Conservation (phyloP, 2,329 filamentous ascomycete genomes). For the Didymella sp. region DNA sequence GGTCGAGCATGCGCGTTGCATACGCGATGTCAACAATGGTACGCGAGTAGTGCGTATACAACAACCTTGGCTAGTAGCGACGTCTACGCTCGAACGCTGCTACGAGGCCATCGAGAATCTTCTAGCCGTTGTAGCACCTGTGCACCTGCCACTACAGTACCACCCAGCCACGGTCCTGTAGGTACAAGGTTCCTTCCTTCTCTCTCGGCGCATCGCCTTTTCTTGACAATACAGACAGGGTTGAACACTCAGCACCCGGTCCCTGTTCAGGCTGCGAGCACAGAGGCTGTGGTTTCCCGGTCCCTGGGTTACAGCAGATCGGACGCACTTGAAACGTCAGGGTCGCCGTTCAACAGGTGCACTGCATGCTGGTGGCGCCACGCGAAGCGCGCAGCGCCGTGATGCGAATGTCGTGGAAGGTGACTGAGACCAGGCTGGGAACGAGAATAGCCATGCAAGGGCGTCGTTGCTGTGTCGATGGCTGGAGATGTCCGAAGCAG, state of each 20-base stretch:
- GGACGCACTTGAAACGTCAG: not conserved
- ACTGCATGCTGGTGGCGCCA: conserved; percentile 11
- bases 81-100: not conserved
- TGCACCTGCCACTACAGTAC: not conserved
- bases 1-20: not conserved
- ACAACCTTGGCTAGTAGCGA: too few relatives aligned
- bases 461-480: not conserved
- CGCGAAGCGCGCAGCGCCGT: conserved; percentile 1
- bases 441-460: conserved; percentile 11
- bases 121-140: not conserved
- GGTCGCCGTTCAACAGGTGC: conserved; percentile 9
- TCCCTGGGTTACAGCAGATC: not conserved
- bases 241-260: too few relatives aligned
- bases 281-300: not conserved
- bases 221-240: too few relatives aligned
- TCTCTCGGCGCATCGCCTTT: not conserved
- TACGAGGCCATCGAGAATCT: not conserved
- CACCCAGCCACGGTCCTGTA: not conserved
- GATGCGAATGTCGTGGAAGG: not conserved
- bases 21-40: too few relatives aligned
- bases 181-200: conserved; percentile 10
- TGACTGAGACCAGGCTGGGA: conserved; percentile 1
- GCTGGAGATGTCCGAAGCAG: too few relatives aligned
- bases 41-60: too few relatives aligned
- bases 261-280: not conserved